phyloP scores from a whole-genome alignment of 306 rosid species.

The Leucaena leucocephala region DNA sequence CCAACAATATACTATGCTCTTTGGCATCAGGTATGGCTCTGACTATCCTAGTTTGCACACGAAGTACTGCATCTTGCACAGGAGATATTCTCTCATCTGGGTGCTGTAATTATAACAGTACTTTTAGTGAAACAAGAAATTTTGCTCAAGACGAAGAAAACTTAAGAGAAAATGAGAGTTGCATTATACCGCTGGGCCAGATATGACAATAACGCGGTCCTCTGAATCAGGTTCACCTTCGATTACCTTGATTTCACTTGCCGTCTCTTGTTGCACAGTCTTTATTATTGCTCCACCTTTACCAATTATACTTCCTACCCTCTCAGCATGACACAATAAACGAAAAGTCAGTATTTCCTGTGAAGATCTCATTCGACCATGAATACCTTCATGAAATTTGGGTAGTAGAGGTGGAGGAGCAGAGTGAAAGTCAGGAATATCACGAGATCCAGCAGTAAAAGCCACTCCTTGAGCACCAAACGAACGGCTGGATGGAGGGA shows the following conservation, averaged over 20 bases:
- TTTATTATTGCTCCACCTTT: slow-evolving; percentile 82
- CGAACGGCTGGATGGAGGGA: slow-evolving; percentile 50
- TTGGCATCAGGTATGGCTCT: slow-evolving; percentile 70
- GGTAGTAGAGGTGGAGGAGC: slow-evolving; percentile 52
- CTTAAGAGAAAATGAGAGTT: slow-evolving; percentile 26
- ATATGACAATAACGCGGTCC: slow-evolving; percentile 70
- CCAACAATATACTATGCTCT: slow-evolving; percentile 59
- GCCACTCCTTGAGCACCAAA: slow-evolving; percentile 53
- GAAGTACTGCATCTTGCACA: slow-evolving; percentile 95
- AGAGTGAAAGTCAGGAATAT: slow-evolving; percentile 51
- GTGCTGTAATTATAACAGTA: slow-evolving; percentile 63
- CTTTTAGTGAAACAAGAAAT: slow-evolving; percentile 39
- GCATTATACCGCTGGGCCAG: slow-evolving; percentile 85
- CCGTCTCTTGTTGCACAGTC: slow-evolving; percentile 78
- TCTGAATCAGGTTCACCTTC: slow-evolving; percentile 67
- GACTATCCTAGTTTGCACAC: slow-evolving; percentile 76
- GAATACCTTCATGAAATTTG: slow-evolving; percentile 67
- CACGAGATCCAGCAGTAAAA: slow-evolving; percentile 55
- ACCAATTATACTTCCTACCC: slow-evolving; percentile 85
- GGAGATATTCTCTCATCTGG: slow-evolving; percentile 92
- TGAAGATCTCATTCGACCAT: slow-evolving; percentile 61
- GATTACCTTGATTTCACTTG: slow-evolving; percentile 80
- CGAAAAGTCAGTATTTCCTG: slow-evolving; percentile 76
- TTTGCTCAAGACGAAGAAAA: slow-evolving; percentile 23
- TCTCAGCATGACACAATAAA: slow-evolving; percentile 77